Percentiles rank a stretch among this genome's conserved stretches.
Conservation (phyloP, 305 asterid genomes). For the Fraxinus sp. region DNA sequence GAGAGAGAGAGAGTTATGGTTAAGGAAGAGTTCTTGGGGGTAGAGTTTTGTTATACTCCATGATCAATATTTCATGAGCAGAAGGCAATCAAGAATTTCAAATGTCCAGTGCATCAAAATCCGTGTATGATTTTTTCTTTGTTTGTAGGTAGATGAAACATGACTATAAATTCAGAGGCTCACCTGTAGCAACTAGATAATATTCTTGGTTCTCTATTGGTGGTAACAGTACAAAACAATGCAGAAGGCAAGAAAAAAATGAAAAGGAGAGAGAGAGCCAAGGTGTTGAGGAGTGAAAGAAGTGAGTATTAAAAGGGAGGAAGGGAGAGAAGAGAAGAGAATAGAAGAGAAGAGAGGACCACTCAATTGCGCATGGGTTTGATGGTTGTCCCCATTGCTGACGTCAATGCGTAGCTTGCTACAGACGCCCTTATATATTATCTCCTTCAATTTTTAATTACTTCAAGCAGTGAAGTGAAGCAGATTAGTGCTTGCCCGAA, state of each 20-base stretch:
- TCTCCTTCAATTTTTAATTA: background rate
- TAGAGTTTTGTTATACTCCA: background rate
- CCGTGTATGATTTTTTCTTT: background rate
- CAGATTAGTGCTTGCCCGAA: background rate
- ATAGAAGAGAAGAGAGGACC: constrained; percentile 36
- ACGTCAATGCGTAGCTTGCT: constrained; percentile 36
- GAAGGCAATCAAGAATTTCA: background rate
- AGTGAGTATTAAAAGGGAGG: constrained; percentile 25
- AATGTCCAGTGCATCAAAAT: background rate
- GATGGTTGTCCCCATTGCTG: constrained; percentile 55
- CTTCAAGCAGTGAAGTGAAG: background rate
- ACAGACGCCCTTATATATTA: constrained; percentile 1
- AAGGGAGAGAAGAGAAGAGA: constrained; percentile 2
- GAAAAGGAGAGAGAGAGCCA: constrained; percentile 1
- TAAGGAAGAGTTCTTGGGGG: background rate
- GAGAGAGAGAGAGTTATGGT: background rate
- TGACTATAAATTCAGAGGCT: constrained; percentile 9
- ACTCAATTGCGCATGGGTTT: constrained; percentile 71
- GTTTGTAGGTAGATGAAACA: background rate
- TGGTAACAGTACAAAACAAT: constrained; percentile 8
- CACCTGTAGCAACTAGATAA: constrained; percentile 22
- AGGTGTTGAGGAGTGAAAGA: constrained; percentile 20
- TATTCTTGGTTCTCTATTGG: background rate
- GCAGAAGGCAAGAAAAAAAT: constrained; percentile 26
- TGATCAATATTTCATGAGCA: background rate